These are phyloP conservation scores for Nemania abortiva DNA, from an alignment of 2,329 filamentous ascomycete species.

Conservation along the genomic window DNA sequence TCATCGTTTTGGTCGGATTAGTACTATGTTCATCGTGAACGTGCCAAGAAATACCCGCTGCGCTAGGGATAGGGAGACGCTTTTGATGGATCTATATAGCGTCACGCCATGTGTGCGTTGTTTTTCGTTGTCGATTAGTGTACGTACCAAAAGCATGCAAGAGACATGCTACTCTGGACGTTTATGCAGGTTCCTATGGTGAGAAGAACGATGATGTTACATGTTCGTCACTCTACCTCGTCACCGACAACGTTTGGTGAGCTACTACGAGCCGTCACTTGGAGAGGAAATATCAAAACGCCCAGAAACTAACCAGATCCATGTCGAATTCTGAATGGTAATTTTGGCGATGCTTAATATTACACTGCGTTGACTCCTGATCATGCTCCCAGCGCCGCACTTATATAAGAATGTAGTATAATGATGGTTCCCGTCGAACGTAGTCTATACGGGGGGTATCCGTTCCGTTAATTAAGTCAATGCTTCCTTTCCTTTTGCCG, in stretches of 20 bases:
- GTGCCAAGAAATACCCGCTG: not conserved
- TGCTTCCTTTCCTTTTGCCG: conserved; percentile 20
- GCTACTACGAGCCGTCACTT: not conserved
- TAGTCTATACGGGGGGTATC: conserved; percentile 26
- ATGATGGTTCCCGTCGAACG: conserved; percentile 9
- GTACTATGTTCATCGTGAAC: not conserved
- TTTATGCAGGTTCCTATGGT: not conserved
- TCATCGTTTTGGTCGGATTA: not conserved
- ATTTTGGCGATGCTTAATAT: conserved; percentile 5
- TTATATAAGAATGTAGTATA: not conserved
- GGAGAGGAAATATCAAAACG: not conserved
- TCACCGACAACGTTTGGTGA: not conserved
- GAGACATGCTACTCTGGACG: not conserved
- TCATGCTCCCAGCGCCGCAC: not conserved
- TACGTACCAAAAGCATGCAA: not conserved
- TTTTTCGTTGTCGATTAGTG: not conserved
- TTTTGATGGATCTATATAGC: not conserved
- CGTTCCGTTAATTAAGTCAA: conserved; percentile 17
- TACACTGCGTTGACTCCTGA: not conserved
- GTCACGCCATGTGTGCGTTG: not conserved
- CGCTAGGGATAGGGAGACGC: conserved; percentile 5
- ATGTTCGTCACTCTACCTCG: not conserved
- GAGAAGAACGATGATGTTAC: not conserved
- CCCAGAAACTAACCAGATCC: not conserved
- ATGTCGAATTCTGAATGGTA: not conserved